These are phyloP conservation scores for Thalassiosira delicatula DNA, from an alignment of 352 stramenopile genomes.

Conservation along the genomic window DNA sequence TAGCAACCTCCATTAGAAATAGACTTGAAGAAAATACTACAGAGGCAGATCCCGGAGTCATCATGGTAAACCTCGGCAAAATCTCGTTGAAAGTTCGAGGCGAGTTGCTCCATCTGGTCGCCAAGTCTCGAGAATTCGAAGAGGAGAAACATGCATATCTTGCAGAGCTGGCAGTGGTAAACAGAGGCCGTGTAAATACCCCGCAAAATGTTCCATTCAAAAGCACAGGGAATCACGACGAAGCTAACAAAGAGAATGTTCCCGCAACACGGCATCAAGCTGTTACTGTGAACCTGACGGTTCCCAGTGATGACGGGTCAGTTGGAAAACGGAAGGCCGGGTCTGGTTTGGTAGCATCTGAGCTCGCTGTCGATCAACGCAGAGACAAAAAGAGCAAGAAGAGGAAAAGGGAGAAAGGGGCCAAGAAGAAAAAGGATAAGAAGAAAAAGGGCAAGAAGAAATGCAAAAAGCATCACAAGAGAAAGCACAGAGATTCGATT, in stretches of 20 bases:
- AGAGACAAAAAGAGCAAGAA: constrained; percentile 21
- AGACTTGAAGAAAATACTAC: neutral
- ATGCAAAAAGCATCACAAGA: constrained; percentile 30
- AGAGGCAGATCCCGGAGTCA: neutral
- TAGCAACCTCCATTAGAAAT: constrained; percentile 14
- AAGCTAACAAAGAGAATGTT: constrained; percentile 10
- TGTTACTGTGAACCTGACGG: constrained; percentile 8
- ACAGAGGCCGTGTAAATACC: constrained; percentile 19
- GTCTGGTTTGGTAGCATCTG: neutral
- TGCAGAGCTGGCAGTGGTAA: constrained; percentile 41
- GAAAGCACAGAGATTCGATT: constrained; percentile 12
- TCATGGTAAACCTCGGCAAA: constrained; percentile 24
- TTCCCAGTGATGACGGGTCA: constrained; percentile 2
- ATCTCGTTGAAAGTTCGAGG: constrained; percentile 26
- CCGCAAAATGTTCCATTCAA: constrained; percentile 16
- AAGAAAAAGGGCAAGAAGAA: constrained; percentile 38
- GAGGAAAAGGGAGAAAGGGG: constrained; percentile 30
- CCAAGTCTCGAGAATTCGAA: constrained; percentile 46
- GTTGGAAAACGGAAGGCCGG: constrained; percentile 26
- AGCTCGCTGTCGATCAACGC: neutral
- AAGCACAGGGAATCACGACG: neutral
- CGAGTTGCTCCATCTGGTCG: constrained; percentile 50
- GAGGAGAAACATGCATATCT: constrained; percentile 44
- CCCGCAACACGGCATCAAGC: neutral
- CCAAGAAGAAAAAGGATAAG: constrained; percentile 42